Evolutionary conservation across 805 yeast species (phyloP), one percentile per base, ranked within the genome.

Genomic region (Spathaspora sp.): DNA sequence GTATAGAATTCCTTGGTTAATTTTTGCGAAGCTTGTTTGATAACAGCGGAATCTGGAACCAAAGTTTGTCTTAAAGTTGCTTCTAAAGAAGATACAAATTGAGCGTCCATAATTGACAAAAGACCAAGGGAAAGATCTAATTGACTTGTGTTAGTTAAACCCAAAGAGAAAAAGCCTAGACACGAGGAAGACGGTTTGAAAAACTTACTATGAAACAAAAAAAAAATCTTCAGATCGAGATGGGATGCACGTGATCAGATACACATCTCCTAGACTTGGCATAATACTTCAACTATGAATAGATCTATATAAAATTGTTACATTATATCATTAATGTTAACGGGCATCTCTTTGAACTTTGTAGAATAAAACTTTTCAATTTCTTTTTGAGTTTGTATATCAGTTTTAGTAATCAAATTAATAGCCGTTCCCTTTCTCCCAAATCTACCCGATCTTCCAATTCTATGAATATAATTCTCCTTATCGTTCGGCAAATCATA

Each of bases 381-480:
- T 59, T 85, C 96, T 67, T 84, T 81, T 77, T 93, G 78, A 67
- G 80, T 82, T 49, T 78, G 80, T 57, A 78, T 79, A 70, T 94
- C 98, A 48, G 85, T 86, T 59, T 77, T 78, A 52, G 97, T 90
- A 64, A 91, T 85, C 63, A 94, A 87, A 79, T 92, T 94, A 72
- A 93, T 89, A 53, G 99, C 97, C 64, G 88, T 96, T 79, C 97
- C 99, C 79, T 92, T 93, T 75, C 99, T 85, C 62, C 99, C 99
- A 78, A 93, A 93, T 69, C 99, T 85, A 58, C 98, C 99, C 60
- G 96, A 91, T 73, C 99, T 86, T 71, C 99, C 99, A 60, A 93
- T 93, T 75, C 99, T 83, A 78, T 93, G 99, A 66, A 93, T 86
- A 72, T 93, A 93, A 80, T 93, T 93, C 73, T 93, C 98, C 68